A percentile compares a stretch with the other conserved stretches of the same genome.
phyloP scores from a whole-genome alignment of 768 basidiomycete genomes.

The Panaeolus cyanescens region DNA sequence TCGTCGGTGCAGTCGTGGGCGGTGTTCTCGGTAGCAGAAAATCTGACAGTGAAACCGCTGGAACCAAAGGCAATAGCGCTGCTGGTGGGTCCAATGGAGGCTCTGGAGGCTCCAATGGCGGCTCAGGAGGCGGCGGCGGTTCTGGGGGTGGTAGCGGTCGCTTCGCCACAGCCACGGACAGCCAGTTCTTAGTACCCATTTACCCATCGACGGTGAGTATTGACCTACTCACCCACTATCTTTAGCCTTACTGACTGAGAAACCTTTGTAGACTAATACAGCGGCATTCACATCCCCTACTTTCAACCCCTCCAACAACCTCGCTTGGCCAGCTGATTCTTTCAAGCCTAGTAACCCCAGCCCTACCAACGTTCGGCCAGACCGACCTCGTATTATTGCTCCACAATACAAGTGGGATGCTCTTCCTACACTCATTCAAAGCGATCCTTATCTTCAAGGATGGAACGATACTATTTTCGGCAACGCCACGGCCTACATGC shows the following conservation, averaged over 20 bases:
- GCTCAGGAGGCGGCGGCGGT: not conserved
- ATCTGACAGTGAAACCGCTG: conserved; percentile 40
- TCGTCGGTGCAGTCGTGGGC: conserved; percentile 71
- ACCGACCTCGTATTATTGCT: conserved; percentile 91
- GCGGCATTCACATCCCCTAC: conserved; percentile 74
- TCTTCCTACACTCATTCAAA: conserved; percentile 73
- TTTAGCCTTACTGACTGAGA: not conserved
- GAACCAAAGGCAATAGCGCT: conserved; percentile 40
- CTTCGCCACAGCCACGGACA: conserved; percentile 79
- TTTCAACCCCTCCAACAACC: conserved; percentile 57
- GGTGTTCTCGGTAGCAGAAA: conserved; percentile 76
- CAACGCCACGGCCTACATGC: conserved; percentile 80
- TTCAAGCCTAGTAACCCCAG: conserved; percentile 66
- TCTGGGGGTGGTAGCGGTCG: conserved; percentile 45
- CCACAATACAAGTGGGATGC: conserved; percentile 90
- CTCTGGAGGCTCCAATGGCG: conserved; percentile 47
- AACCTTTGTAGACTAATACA: conserved; percentile 61
- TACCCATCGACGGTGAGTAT: conserved; percentile 85
- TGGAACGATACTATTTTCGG: conserved; percentile 93
- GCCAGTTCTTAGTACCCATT: conserved; percentile 76
- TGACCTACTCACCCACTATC: conserved; percentile 2
- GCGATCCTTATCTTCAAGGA: conserved; percentile 79
- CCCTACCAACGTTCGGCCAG: conserved; percentile 63
- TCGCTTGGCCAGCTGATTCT: conserved; percentile 81
- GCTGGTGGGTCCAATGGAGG: conserved; percentile 58